Conservation (phyloP, 1,139 yeast genomes). For the Hyphopichia buzzinii region DNA sequence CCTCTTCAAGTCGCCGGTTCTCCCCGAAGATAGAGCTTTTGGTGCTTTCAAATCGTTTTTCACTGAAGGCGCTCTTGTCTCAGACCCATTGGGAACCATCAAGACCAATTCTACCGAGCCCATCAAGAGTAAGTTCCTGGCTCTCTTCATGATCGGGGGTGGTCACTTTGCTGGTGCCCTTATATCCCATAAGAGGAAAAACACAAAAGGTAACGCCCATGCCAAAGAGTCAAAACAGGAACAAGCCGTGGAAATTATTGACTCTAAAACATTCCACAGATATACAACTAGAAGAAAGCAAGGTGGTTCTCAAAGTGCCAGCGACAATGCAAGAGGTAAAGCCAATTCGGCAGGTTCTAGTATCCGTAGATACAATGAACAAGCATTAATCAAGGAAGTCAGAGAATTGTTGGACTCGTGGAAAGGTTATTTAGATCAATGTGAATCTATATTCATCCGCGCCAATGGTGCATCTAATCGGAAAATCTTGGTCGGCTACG, state of each 20-base stretch:
- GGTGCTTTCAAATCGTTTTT: constrained; percentile 74
- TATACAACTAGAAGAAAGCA: constrained; percentile 96
- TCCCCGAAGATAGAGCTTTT: constrained; percentile 50
- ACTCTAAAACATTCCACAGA: constrained; percentile 86
- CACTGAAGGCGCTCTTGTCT: constrained; percentile 25
- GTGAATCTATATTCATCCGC: constrained; percentile 73
- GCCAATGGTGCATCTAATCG: constrained; percentile 77
- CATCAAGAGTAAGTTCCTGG: constrained; percentile 46
- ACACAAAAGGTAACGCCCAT: constrained; percentile 53
- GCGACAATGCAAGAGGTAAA: constrained; percentile 88
- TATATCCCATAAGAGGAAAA: constrained; percentile 64
- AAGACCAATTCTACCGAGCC: constrained; percentile 26
- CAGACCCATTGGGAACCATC: constrained; percentile 44
- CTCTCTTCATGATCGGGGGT: constrained; percentile 92
- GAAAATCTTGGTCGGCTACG: constrained; percentile 66
- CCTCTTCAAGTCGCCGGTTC: constrained; percentile 46
- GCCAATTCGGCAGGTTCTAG: constrained; percentile 96
- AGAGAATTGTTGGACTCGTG: constrained; percentile 65
- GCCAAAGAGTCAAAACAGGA: constrained; percentile 44
- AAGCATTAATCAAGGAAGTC: constrained; percentile 75
- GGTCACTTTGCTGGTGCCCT: constrained; percentile 98
- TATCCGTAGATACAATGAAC: constrained; percentile 86
- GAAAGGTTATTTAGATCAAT: constrained; percentile 55
- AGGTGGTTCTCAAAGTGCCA: constrained; percentile 95
- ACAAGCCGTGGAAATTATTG: constrained; percentile 64